Conservation (phyloP, 495 filamentous ascomycete species). For the Aspergillus asperescens region DNA sequence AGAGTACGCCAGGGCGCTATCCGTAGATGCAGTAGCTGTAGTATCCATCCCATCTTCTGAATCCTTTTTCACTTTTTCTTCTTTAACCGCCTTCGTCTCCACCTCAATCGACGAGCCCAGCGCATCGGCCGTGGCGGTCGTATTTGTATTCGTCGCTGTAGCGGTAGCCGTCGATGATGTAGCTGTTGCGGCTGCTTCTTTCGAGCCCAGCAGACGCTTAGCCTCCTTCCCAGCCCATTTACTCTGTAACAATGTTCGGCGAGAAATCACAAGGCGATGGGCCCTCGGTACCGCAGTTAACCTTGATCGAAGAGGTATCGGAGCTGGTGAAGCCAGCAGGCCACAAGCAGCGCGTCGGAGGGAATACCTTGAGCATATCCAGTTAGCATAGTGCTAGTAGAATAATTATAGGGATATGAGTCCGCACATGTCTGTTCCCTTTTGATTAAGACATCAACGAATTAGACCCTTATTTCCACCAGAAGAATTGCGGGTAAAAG, state of each 20-base stretch:
- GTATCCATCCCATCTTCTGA: background rate
- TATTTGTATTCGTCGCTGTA: background rate
- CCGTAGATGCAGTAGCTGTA: background rate
- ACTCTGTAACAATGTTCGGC: slow-evolving; percentile 29
- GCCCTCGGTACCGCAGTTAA: slow-evolving; percentile 33
- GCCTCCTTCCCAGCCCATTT: slow-evolving; percentile 41
- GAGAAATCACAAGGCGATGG: slow-evolving; percentile 20
- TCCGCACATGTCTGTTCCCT: background rate
- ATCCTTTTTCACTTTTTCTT: background rate
- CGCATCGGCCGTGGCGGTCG: background rate
- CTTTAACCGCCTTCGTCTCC: background rate
- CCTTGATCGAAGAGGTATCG: slow-evolving; percentile 39
- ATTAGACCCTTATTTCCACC: background rate
- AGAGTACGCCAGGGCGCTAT: background rate
- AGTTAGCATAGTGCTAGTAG: background rate
- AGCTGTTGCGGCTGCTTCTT: background rate
- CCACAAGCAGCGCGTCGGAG: slow-evolving; percentile 53
- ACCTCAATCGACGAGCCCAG: background rate
- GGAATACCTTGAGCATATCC: slow-evolving; percentile 30
- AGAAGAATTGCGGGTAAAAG: background rate
- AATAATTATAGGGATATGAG: background rate
- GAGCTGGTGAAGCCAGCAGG: slow-evolving; percentile 47
- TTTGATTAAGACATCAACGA: background rate
- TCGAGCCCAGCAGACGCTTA: slow-evolving; percentile 12
- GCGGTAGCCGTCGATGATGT: background rate